Evolutionary conservation across 2,329 filamentous ascomycete species (phyloP).

Genomic region (Phaeosphaeria sp.): DNA sequence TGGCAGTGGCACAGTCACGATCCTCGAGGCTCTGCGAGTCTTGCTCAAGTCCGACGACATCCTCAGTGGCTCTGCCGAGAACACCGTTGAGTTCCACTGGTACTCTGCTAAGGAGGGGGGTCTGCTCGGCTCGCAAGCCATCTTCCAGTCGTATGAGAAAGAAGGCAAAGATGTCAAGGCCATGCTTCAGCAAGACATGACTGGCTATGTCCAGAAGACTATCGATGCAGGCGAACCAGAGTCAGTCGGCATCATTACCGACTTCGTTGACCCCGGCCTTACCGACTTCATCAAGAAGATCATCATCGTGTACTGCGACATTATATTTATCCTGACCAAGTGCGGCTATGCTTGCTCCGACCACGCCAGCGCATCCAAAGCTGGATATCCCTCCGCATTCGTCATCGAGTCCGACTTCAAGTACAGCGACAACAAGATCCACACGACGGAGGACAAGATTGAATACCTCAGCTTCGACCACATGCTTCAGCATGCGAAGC

Average conservation of each 20-base stretch:
- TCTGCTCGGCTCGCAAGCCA: slow-evolving; percentile 84
- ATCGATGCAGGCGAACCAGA: slow-evolving; percentile 82
- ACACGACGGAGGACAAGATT: slow-evolving; percentile 73
- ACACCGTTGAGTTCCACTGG: slow-evolving; percentile 97
- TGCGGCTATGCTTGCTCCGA: slow-evolving; percentile 87
- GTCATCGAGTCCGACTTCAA: slow-evolving; percentile 78
- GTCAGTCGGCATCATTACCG: slow-evolving; percentile 89
- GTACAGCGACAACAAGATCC: slow-evolving; percentile 70
- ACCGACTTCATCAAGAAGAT: slow-evolving; percentile 92
- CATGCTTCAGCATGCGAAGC: slow-evolving; percentile 87
- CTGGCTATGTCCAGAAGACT: slow-evolving; percentile 81
- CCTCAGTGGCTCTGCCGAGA: slow-evolving; percentile 72
- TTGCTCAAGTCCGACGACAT: slow-evolving; percentile 77
- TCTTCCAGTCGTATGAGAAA: slow-evolving; percentile 83
- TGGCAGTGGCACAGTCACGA: slow-evolving; percentile 90
- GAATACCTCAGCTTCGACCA: slow-evolving; percentile 82
- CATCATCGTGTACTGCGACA: slow-evolving; percentile 85
- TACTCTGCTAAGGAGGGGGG: slow-evolving; percentile 92
- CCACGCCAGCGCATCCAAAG: slow-evolving; percentile 75
- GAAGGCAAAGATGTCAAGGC: slow-evolving; percentile 80
- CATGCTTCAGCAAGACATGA: slow-evolving; percentile 98
- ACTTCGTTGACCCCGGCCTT: slow-evolving; percentile 82
- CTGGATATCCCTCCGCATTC: slow-evolving; percentile 76
- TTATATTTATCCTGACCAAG: slow-evolving; percentile 85
- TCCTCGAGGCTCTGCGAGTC: slow-evolving; percentile 86